These are phyloP conservation scores for Kurtzmaniella quercitrusa DNA, from an alignment of 1,139 yeast species.

Conservation along the genomic window DNA sequence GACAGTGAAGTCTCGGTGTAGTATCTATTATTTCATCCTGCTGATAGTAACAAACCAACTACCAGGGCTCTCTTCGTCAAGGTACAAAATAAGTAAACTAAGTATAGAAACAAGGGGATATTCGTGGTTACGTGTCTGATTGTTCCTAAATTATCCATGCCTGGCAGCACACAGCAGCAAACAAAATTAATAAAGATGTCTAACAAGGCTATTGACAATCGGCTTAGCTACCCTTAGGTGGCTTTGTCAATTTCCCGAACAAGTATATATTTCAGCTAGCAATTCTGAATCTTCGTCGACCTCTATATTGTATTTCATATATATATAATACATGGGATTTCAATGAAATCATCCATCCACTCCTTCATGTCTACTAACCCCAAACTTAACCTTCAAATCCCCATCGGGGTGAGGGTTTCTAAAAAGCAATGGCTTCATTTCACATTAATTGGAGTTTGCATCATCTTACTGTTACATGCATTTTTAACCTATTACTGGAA, in stretches of 20 bases:
- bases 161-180: neutral
- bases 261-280: neutral
- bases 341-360: neutral
- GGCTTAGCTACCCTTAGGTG: neutral
- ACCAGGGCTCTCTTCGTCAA: neutral
- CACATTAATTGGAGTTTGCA: neutral
- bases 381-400: neutral
- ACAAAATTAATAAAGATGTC: neutral
- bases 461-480: neutral
- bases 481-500: neutral
- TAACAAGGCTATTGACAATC: neutral
- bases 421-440: neutral
- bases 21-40: neutral
- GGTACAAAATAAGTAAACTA: neutral
- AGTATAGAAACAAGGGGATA: neutral
- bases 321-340: neutral
- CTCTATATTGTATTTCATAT: neutral
- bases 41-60: neutral
- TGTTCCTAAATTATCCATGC: neutral
- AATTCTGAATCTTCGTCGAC: neutral
- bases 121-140: neutral
- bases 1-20: neutral
- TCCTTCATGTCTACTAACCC: neutral
- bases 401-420: neutral
- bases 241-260: neutral